Percentiles rank a stretch among this genome's conserved stretches.
Evolutionary conservation across 495 filamentous ascomycete genomes (phyloP).

Genomic region (Penicillium daleae): DNA sequence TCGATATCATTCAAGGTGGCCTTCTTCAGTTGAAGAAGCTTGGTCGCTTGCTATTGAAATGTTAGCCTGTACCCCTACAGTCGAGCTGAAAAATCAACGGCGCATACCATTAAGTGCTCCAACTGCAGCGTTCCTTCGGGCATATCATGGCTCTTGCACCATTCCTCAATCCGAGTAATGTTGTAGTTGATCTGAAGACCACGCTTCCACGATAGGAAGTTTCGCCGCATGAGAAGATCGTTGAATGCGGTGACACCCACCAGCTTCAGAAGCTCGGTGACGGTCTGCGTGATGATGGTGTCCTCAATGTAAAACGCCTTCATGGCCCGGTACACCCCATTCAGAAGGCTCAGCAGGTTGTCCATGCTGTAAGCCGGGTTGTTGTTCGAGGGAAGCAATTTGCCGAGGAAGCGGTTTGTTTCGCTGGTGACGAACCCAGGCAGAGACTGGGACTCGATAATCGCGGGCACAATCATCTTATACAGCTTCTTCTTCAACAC

Average conservation of each 20-base stretch:
- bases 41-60: constrained; percentile 82
- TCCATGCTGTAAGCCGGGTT: constrained; percentile 98
- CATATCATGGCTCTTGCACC: constrained; percentile 99
- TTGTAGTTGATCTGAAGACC: constrained; percentile 99
- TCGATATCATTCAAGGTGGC: constrained; percentile 99
- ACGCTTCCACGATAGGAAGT: constrained; percentile 99
- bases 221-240: constrained; percentile 94
- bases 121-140: constrained; percentile 96
- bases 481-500: constrained; percentile 97
- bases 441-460: constrained; percentile 98
- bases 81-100: neutral
- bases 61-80: neutral
- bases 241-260: constrained; percentile 99
- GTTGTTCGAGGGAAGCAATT: constrained; percentile 85
- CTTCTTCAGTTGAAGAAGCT: constrained; percentile 98
- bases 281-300: constrained; percentile 89
- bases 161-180: constrained; percentile 98
- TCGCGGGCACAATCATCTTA: constrained; percentile 99
- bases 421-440: constrained; percentile 99
- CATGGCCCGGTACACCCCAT: constrained; percentile 98
- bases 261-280: constrained; percentile 89
- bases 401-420: constrained; percentile 96
- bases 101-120: constrained; percentile 91
- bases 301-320: constrained; percentile 97
- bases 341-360: constrained; percentile 92